Percentiles rank a stretch among this genome's conserved stretches.
phyloP scores from a whole-genome alignment of 2,329 filamentous ascomycete species.

The Pseudocercospora crystallina region DNA sequence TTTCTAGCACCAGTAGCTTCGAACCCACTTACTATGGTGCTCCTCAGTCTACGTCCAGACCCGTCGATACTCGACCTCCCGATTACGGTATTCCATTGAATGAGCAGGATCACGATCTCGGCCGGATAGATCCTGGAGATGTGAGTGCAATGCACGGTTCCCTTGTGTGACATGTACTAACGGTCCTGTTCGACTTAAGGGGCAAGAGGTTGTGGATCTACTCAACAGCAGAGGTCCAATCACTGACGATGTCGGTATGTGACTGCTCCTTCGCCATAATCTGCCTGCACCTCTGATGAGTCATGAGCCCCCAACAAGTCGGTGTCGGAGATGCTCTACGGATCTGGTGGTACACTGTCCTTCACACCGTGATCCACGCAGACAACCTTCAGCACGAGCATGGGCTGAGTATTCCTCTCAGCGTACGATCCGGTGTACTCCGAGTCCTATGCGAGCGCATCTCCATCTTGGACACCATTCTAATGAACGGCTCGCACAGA shows the following conservation, averaged over 20 bases:
- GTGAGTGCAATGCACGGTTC: too few relatives aligned
- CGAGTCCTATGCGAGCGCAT: constrained; percentile 16
- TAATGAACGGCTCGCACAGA: constrained; percentile 18
- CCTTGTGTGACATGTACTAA: too few relatives aligned
- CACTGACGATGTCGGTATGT: constrained; percentile 31
- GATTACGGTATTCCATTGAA: constrained; percentile 27
- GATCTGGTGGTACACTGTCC: constrained; percentile 23
- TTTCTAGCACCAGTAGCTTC: constrained; percentile 21
- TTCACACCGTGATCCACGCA: constrained; percentile 3
- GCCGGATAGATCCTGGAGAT: constrained; percentile 29
- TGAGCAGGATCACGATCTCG: constrained; percentile 31
- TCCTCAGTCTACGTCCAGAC: constrained; percentile 24
- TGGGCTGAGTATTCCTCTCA: constrained; percentile 16
- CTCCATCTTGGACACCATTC: constrained; percentile 16
- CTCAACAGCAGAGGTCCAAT: constrained; percentile 26
- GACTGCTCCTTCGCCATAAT: constrained; percentile 4
- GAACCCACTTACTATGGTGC: constrained; percentile 27
- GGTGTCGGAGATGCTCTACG: constrained; percentile 30
- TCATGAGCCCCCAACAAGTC: constrained; percentile 21
- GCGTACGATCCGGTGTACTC: constrained; percentile 23
- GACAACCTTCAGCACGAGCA: neutral
- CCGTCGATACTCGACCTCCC: constrained; percentile 27
- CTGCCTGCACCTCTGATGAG: constrained; percentile 17
- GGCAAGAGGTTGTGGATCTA: constrained; percentile 36
- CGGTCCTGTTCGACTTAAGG: constrained; percentile 2